phyloP scores from a whole-genome alignment of 169 alveolate genomes.

The Plasmodium cynomolgi region DNA sequence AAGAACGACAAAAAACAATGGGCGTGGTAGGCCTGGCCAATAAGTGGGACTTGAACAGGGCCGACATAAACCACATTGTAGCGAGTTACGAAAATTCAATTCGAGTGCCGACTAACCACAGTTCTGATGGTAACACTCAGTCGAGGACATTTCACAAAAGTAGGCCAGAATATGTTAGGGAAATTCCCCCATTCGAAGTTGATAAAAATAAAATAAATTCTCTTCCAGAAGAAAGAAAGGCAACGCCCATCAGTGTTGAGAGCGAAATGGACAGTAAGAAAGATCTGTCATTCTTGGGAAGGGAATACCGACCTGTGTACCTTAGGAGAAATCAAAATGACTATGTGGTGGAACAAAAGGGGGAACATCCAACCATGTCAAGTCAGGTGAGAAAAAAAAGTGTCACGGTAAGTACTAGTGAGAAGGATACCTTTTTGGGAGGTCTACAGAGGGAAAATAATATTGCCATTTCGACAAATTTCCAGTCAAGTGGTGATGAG shows the following conservation, averaged over 20 bases:
- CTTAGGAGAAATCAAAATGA: background rate
- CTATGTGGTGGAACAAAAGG: background rate
- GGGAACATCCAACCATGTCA: background rate
- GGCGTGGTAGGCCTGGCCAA: background rate
- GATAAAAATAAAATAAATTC: background rate
- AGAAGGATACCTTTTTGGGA: background rate
- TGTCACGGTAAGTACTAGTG: background rate
- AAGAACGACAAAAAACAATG: conserved; percentile 10
- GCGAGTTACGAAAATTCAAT: background rate
- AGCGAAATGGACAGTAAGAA: background rate
- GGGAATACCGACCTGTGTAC: background rate
- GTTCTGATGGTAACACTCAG: background rate
- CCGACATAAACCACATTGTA: background rate
- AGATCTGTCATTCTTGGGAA: background rate
- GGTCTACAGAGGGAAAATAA: background rate
- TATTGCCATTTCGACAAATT: background rate
- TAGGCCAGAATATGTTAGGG: background rate
- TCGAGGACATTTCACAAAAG: background rate
- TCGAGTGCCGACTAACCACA: conserved; percentile 1
- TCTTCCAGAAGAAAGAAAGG: background rate
- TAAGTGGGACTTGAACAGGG: background rate
- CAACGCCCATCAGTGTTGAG: background rate
- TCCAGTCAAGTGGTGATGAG: background rate
- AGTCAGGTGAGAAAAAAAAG: background rate
- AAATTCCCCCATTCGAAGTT: background rate